These are phyloP conservation scores for Globisporangium heterothallicum DNA, from an alignment of 352 stramenopile species.

Conservation along the genomic window DNA sequence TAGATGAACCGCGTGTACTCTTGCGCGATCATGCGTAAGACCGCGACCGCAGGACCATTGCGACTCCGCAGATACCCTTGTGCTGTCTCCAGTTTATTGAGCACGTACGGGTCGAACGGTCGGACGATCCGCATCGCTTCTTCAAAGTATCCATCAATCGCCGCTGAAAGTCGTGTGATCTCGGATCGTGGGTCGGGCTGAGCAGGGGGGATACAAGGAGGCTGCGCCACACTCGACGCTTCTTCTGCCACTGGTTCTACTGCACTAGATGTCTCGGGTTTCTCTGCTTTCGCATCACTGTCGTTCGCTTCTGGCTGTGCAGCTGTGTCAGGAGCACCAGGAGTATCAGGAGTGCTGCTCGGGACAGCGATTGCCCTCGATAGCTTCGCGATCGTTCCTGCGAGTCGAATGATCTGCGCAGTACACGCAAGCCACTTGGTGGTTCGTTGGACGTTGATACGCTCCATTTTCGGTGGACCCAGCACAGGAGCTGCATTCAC, in stretches of 20 bases:
- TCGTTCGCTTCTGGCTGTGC: neutral
- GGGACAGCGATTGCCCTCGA: neutral
- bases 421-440: constrained; percentile 65
- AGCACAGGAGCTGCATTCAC: constrained; percentile 23
- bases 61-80: constrained; percentile 49
- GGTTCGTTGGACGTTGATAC: constrained; percentile 73
- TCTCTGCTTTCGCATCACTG: neutral
- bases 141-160: constrained; percentile 48
- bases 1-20: constrained; percentile 85
- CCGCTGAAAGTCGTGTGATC: constrained; percentile 20
- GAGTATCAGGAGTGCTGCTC: neutral
- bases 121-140: constrained; percentile 58
- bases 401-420: constrained; percentile 59
- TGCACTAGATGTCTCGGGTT: neutral
- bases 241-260: neutral
- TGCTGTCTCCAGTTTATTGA: constrained; percentile 56
- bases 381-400: constrained; percentile 17
- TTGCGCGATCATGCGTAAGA: constrained; percentile 65
- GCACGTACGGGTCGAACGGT: constrained; percentile 66
- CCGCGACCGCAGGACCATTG: constrained; percentile 53
- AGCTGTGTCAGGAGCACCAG: neutral
- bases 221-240: neutral
- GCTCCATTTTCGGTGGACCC: constrained; percentile 66
- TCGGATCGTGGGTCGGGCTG: neutral
- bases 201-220: neutral